Evolutionary conservation across 192 early-diverging fungal genomes (phyloP), one percentile per base, ranked within the genome.

Genomic region (Coemansia sp.): DNA sequence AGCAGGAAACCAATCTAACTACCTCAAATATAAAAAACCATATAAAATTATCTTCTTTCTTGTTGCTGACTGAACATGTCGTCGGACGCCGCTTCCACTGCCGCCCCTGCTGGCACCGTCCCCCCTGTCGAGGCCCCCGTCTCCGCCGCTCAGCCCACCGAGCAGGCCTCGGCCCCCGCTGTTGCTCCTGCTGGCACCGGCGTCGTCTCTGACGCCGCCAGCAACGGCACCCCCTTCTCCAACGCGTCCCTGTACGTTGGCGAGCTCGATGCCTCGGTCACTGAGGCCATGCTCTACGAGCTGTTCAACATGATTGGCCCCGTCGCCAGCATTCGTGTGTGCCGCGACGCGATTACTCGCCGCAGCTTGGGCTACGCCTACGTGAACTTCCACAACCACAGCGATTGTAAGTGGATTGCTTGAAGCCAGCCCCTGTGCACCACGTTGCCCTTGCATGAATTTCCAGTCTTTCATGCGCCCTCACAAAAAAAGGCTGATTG

Each of bases 281-380:
- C 92, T 53, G 96, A 98, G 81, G 93, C 96, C 36, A 88, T 91
- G 81, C 81, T 98, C 43, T 98, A 92, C 56, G 96, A 98, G 70
- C 86, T 96, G 76, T 98, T 98, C 82, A 93, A 91, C 81, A 84
- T 88, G 73, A 70, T 93, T 56, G 94, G 94, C 34, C 91, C 93
- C 26, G 94, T 98, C 65, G 90, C 94, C 45, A 90, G 87, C 56
- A 97, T 98, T 66, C 91, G 96, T 79, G 94, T 98, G 36, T 98
- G 96, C 79, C 83, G 96, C 68, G 96, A 98, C 77, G 89, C 92
- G 40, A 90, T 97, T 51, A 98, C 96, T 59, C 87, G 96, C 49
- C 89, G 92, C 72, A 89, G 86, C 57, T 81, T 98, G 58, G 94
- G 96, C 43, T 98, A 98, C 74, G 93, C 90, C 51, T 98, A 98